Evolutionary conservation across 164 flowering plant genomes (phyloP).

Genomic region (Umbilicus rupestris): DNA sequence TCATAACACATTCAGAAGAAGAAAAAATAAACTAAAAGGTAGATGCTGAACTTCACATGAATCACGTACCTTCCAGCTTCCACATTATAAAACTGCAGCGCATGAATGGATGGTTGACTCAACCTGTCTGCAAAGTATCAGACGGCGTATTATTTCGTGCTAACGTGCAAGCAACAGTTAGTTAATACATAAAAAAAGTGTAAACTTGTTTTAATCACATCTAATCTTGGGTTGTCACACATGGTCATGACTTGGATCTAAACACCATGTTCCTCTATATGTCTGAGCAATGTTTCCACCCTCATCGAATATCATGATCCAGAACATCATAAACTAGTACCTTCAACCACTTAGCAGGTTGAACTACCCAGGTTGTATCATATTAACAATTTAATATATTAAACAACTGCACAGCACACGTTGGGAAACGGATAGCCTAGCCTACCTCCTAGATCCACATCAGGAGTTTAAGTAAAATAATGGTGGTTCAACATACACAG

Average conservation of each 20-base stretch:
- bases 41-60: background rate
- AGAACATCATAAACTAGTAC: background rate
- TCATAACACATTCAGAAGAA: background rate
- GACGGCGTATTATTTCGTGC: background rate
- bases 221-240: background rate
- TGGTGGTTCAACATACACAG: background rate
- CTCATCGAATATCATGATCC: background rate
- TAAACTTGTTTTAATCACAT: background rate
- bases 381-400: background rate
- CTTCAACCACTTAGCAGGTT: background rate
- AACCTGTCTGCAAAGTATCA: background rate
- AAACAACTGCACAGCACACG: background rate
- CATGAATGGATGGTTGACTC: background rate
- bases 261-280: background rate
- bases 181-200: too few species aligned
- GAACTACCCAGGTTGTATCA: background rate
- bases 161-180: background rate
- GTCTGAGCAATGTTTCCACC: background rate
- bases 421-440: background rate
- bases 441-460: background rate
- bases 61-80: background rate
- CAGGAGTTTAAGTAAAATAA: background rate
- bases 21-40: background rate
- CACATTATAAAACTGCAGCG: background rate
- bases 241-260: background rate